Evolutionary conservation across 345 rosid genomes (phyloP), one percentile per base, ranked within the genome.

Genomic region (Dimocarpus longan): DNA sequence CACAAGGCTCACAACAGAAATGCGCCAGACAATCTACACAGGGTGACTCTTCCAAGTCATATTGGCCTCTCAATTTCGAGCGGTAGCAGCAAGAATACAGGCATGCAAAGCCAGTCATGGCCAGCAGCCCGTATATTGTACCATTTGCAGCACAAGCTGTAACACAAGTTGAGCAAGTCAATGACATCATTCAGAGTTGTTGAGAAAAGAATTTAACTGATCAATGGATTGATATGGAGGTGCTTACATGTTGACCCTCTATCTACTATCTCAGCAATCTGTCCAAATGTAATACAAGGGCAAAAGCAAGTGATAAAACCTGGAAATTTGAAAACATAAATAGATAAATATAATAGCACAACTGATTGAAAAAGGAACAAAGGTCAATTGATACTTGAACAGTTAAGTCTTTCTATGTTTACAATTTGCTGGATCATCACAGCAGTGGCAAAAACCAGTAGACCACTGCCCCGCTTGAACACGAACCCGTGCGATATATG

Each of bases 281-380:
- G 90, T 77, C 91, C 91, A 56, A 86, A 85, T 6, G 90, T 90
- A 66, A 90, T 82, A 80, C 91, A 88, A 9, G 93, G 93, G 73
- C 83, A 86, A 75, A 83, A 40, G 59, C 79, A 79, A 86, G 93
- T 85, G 73, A 85, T 82, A 64, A 82, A 5, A 75, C 90, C 93
- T 85, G 67, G 48, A 59, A 19, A 69, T 32, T 52, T 19, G n/a
- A 28, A 54, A 22, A 42, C 15, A 59, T 32, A 32, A 32, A 32
- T 32, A 43, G 65, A 72, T 21, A 46, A 46, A 46, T 46, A 46
- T 32, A 11, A 46, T 22, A 71, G 16, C 8, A 80, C 37, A 2
- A 59, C 13, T 19, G 19, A 68, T 5, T 5, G 48, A 70, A 10
- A 60, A 60, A 18, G 8, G n/a, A 46, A 64, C 26, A 78, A 65